Evolutionary conservation across 2,329 filamentous ascomycete genomes (phyloP), one percentile per base, ranked within the genome.

Genomic region (Scedosporium aurantiacum): DNA sequence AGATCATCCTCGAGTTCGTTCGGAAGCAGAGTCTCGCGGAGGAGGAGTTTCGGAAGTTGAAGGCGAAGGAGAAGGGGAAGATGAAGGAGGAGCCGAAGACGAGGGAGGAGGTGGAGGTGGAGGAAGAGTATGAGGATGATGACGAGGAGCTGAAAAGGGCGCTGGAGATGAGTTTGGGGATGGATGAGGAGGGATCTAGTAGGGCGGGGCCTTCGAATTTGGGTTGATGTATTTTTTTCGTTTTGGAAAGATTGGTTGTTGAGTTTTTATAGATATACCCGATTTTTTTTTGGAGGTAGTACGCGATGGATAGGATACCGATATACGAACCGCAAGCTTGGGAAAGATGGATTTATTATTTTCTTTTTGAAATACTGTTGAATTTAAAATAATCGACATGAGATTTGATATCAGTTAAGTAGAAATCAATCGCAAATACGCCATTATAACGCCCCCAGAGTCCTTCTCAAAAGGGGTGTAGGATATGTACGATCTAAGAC

Each of bases 11-110:
- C 69, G 87, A 91, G 67, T 91, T 90, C 71, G 80, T 91, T 47
- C 89, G 87, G 78, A 88, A 85, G 75, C 87, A 91, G 75, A 91
- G 87, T 70, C 69, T 90, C 50, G 79, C 82, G 0, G 89, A 93
- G 72, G 85, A 86, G 65, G 78, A 85, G 69, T 78, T 71, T 57
- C 72, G 75, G 10, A 58, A 58, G 41, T 21, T 25, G 37, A 57
- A 47, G 52, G 37, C n/a, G 50, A 27, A n/a, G 27, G 54, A n/a
- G 50, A 54, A 57, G 60, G 23, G 52, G 32, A 41, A 57, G 23
- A 54, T 54, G 50, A 23, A 23, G 23, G 50, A 47, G 43, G 43
- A 23, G 3, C 43, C 21, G 55, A 57, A n/a, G 16, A 41, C 21
- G 56, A 56, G 54, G 55, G 4, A 23, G n/a, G n/a, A 54, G 27